A percentile compares a stretch with the other conserved stretches of the same genome.
Evolutionary conservation across 225 moss, liverwort and hornwort species (phyloP).

Genomic region (Ulota crispa): DNA sequence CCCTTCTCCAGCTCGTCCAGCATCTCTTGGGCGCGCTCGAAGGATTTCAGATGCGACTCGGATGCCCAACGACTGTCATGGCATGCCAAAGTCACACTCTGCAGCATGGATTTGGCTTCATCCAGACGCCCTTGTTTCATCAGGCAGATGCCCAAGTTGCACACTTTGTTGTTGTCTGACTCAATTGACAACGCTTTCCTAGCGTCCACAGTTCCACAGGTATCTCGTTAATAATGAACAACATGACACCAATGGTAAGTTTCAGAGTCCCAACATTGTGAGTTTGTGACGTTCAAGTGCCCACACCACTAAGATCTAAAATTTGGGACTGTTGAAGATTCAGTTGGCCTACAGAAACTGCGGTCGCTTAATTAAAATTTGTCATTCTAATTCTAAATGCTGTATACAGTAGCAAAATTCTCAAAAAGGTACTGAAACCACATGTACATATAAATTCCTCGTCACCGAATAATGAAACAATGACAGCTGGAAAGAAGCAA

Average conservation of each 20-base stretch:
- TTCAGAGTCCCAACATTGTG: no score
- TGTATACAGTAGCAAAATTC: no score
- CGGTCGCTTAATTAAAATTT: neutral
- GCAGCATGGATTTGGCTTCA: slow-evolving; percentile 79
- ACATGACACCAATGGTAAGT: neutral
- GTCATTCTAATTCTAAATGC: neutral
- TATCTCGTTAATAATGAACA: slow-evolving; percentile 5
- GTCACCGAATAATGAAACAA: neutral
- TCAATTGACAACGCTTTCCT: slow-evolving; percentile 92
- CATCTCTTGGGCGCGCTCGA: slow-evolving; percentile 95
- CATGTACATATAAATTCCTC: neutral
- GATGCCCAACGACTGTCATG: slow-evolving; percentile 77
- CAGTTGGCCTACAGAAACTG: neutral
- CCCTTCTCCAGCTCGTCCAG: slow-evolving; percentile 68
- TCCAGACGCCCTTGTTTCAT: slow-evolving; percentile 92
- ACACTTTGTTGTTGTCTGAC: slow-evolving; percentile 95
- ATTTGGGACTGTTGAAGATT: no score
- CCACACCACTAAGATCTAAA: no score
- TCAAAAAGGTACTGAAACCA: neutral
- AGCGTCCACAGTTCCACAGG: neutral
- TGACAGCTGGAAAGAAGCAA: neutral
- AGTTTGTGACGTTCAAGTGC: no score
- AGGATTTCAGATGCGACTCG: slow-evolving; percentile 91
- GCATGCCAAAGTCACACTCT: slow-evolving; percentile 73
- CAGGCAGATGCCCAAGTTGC: slow-evolving; percentile 93